Percentiles rank a stretch among this genome's conserved stretches.
phyloP scores from a whole-genome alignment of 1,284 basidiomycete genomes.

The Ceratobasidium sp. region DNA sequence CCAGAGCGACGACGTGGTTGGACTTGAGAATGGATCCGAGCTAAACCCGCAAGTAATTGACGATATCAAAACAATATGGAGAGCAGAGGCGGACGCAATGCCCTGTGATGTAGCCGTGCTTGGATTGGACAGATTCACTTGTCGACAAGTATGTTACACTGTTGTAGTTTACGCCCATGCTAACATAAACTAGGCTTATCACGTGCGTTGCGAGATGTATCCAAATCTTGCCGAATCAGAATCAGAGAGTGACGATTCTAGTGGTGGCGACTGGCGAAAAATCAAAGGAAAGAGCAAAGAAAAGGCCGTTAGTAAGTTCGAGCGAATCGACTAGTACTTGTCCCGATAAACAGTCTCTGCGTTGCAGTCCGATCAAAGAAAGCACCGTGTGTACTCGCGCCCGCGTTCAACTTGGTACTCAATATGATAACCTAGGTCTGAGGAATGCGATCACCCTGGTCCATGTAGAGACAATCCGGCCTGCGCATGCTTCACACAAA shows the following conservation, averaged over 20 bases:
- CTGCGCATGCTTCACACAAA: background rate
- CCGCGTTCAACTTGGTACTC: background rate
- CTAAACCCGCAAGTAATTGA: background rate
- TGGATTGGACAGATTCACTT: background rate
- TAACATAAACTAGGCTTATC: background rate
- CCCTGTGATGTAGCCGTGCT: constrained; percentile 18
- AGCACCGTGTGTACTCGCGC: background rate
- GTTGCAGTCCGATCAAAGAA: background rate
- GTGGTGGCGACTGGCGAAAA: background rate
- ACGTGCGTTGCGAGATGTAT: background rate
- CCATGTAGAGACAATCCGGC: background rate
- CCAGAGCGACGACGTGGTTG: constrained; percentile 16
- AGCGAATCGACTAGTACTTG: background rate
- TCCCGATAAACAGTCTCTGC: background rate
- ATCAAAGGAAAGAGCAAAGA: background rate
- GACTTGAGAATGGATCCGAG: background rate
- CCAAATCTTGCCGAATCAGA: background rate
- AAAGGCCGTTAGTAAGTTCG: constrained; percentile 1
- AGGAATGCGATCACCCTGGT: constrained; percentile 25
- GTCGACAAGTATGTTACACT: constrained; percentile 8
- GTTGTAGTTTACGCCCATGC: background rate
- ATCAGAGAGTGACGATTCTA: background rate
- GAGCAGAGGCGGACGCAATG: background rate
- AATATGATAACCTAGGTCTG: background rate
- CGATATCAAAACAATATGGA: constrained; percentile 13